Conservation (phyloP, 352 stramenopile species). For the Phytophthora vignae region DNA sequence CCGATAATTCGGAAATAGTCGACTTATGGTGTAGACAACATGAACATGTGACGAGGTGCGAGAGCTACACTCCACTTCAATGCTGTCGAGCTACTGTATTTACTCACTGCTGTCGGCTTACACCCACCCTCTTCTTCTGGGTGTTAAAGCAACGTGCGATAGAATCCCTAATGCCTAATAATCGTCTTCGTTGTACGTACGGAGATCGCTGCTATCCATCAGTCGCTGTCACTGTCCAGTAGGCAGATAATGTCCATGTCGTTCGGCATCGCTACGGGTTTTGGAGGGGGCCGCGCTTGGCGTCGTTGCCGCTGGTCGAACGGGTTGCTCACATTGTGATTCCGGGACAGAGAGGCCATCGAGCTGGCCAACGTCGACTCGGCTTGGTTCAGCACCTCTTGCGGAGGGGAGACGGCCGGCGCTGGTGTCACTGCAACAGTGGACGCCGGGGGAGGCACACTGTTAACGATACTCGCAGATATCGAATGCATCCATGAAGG, state of each 20-base stretch:
- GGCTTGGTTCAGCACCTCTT: conserved; percentile 43
- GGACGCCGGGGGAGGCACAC: conserved; percentile 24
- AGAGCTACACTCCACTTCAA: conserved; percentile 23
- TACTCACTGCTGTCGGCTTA: conserved; percentile 5
- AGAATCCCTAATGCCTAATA: conserved; percentile 28
- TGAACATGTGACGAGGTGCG: conserved; percentile 3
- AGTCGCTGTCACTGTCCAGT: conserved; percentile 83
- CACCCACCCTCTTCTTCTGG: background rate
- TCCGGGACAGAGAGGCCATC: conserved; percentile 70
- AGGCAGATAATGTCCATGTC: conserved; percentile 79
- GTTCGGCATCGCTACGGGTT: conserved; percentile 30
- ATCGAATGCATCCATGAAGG: conserved; percentile 44
- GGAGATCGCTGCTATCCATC: conserved; percentile 16
- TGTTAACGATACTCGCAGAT: conserved; percentile 47
- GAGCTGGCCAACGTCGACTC: conserved; percentile 64
- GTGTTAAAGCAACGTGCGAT: conserved; percentile 12
- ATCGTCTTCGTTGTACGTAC: conserved; percentile 15
- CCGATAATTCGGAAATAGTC: conserved; percentile 29
- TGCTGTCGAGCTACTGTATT: background rate
- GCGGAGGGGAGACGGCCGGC: conserved; percentile 24
- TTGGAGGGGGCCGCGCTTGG: conserved; percentile 26
- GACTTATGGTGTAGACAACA: background rate
- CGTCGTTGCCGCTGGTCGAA: conserved; percentile 51
- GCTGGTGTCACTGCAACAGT: conserved; percentile 11
- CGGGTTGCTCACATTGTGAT: conserved; percentile 63